Evolutionary conservation across 208 protist species (phyloP), one percentile per base, ranked within the genome.

Genomic region (Trypanosoma conorhini): DNA sequence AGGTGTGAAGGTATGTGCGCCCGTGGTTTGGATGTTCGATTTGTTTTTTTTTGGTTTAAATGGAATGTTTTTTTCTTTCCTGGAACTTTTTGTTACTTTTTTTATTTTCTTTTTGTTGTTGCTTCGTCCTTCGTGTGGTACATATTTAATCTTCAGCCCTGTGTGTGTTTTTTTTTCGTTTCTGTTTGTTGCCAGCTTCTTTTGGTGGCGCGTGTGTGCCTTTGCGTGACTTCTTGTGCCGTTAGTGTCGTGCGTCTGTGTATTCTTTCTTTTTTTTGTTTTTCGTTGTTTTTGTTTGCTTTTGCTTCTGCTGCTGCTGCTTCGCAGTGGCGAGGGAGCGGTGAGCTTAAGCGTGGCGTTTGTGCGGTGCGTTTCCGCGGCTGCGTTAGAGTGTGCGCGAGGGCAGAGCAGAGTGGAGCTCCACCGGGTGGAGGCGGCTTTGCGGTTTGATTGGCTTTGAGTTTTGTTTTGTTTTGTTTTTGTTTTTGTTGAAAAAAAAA

Each of bases 211-310:
- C 59, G 59, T 8, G 17, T 30, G 22, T 48, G 42, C 42, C 15
- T 48, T 48, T 48, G 8, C 42, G 42, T 48, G n/a, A n/a, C n/a
- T n/a, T n/a, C n/a, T 48, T 60, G 56, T 60, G 26, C n/a, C 28
- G 7, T 60, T 60, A 21, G 26, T 60, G 56, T 35, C 7, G 26
- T 28, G 77, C 81, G 63, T 50, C 80, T 46, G 67, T 81, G 51
- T 50, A 38, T 44, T 63, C 40, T 50, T 40, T 60, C 9, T 38
- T 38, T 3, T 38, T 60, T 60, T 60, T 21, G 19, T 51, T 51
- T 60, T 35, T 35, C 17, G 35, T 60, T 35, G 19, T 35, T 35
- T 7, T 9, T n/a, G 9, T 28, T n/a, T 38, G 12, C 33, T 38
- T 17, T 28, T 58, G n/a, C n/a, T n/a, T n/a, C n/a, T n/a, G n/a